Conservation (phyloP, 108 stramenopile species). For the Fistulifera solaris region DNA sequence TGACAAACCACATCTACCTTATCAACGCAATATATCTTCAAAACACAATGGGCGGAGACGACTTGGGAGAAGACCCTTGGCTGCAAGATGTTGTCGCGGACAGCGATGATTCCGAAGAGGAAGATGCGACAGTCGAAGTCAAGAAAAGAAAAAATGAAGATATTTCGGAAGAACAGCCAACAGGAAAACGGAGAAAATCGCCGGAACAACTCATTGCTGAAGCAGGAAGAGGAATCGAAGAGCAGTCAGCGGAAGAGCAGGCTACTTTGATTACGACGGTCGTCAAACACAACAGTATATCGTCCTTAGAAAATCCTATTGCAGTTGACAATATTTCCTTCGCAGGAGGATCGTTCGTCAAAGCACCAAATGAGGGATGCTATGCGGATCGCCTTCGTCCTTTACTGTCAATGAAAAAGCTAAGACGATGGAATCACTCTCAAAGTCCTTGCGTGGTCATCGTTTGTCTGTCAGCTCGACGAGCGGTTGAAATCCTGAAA, state of each 20-base stretch:
- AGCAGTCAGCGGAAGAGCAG: conserved; percentile 14
- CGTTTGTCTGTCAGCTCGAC: conserved; percentile 66
- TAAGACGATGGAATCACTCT: background rate
- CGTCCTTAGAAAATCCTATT: background rate
- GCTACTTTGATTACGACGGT: conserved; percentile 14
- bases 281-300: conserved; percentile 7
- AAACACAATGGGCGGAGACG: conserved; percentile 71
- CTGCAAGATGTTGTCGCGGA: conserved; percentile 19
- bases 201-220: conserved; percentile 16
- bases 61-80: conserved; percentile 49
- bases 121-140: background rate
- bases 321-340: background rate
- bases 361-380: background rate
- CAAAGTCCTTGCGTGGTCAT: conserved; percentile 21
- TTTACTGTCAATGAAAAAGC: background rate
- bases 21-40: background rate
- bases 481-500: conserved; percentile 65
- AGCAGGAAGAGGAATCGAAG: conserved; percentile 34
- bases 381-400: background rate
- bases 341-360: background rate
- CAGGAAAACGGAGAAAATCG: background rate
- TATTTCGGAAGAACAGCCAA: background rate
- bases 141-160: conserved; percentile 22
- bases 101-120: conserved; percentile 4
- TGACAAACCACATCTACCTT: background rate